A percentile compares a stretch with the other conserved stretches of the same genome.
These are phyloP conservation scores for Alternaria angustiovoidea DNA, from an alignment of 2,329 filamentous ascomycete species.

Conservation along the genomic window DNA sequence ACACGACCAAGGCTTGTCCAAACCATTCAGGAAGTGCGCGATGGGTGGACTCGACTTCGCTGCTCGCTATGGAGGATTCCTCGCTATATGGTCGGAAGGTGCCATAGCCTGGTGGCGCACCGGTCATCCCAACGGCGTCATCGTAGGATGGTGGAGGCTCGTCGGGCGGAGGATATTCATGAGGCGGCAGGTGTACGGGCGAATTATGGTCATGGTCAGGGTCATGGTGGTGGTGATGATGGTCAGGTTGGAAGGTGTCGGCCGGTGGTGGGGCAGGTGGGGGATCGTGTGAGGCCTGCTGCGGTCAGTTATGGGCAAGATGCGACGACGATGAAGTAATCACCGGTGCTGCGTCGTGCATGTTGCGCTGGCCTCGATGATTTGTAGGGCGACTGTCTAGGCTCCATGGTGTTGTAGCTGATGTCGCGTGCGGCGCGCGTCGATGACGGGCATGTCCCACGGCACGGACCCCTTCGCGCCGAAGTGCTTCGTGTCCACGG, in stretches of 20 bases:
- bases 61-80: constrained; percentile 41
- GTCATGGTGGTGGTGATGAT: neutral
- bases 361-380: constrained; percentile 7
- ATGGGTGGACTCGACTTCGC: constrained; percentile 33
- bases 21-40: constrained; percentile 39
- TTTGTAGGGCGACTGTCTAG: neutral
- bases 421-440: constrained; percentile 24
- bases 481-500: constrained; percentile 25
- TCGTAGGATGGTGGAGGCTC: constrained; percentile 47
- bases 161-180: constrained; percentile 21
- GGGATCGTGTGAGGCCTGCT: constrained; percentile 15
- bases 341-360: constrained; percentile 22
- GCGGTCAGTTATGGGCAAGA: neutral
- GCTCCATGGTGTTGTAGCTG: constrained; percentile 15
- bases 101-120: constrained; percentile 42
- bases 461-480: constrained; percentile 22
- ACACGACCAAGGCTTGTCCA: constrained; percentile 38
- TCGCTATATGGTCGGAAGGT: constrained; percentile 41
- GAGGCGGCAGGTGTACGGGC: constrained; percentile 5
- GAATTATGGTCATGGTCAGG: constrained; percentile 11
- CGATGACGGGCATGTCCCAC: constrained; percentile 21
- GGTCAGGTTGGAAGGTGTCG: neutral
- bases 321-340: neutral
- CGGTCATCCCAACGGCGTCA: constrained; percentile 36
- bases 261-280: constrained; percentile 20